Conservation (phyloP, 805 yeast species). For the Cyberlindnera mrakii region DNA sequence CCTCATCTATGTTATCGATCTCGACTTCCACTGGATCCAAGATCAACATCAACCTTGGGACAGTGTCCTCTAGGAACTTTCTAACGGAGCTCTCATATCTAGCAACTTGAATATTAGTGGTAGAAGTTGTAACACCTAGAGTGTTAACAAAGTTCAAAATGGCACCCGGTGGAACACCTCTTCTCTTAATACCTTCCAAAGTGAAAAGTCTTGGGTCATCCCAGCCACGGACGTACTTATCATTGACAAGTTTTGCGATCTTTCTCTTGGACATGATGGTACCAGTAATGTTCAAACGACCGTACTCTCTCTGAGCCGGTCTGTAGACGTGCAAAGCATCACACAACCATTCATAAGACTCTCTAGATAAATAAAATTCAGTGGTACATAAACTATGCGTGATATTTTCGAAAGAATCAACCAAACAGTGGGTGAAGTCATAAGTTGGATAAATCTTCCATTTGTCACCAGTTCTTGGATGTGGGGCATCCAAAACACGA, state of each 20-base stretch:
- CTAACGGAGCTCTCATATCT: conserved; percentile 90
- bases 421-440: conserved; percentile 98
- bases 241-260: conserved; percentile 86
- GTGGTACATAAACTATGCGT: conserved; percentile 95
- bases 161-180: conserved; percentile 99
- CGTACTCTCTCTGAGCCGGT: conserved; percentile 98
- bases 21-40: conserved; percentile 78
- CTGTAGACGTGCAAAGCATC: conserved; percentile 91
- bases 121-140: conserved; percentile 92
- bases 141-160: conserved; percentile 89
- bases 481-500: conserved; percentile 86
- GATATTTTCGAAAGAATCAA: conserved; percentile 94
- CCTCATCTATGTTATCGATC: conserved; percentile 75
- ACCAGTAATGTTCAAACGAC: conserved; percentile 91
- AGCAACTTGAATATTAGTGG: conserved; percentile 83
- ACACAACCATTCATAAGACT: conserved; percentile 97
- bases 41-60: conserved; percentile 93
- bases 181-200: conserved; percentile 87
- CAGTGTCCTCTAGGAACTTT: conserved; percentile 77
- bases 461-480: conserved; percentile 93
- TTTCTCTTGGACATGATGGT: conserved; percentile 93
- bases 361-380: conserved; percentile 87
- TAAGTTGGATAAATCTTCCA: conserved; percentile 99
- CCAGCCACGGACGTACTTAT: conserved; percentile 86
- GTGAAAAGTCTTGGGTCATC: conserved; percentile 97